These are phyloP conservation scores for Coniferiporia weirii DNA, from an alignment of 1,284 basidiomycete genomes.

Conservation along the genomic window DNA sequence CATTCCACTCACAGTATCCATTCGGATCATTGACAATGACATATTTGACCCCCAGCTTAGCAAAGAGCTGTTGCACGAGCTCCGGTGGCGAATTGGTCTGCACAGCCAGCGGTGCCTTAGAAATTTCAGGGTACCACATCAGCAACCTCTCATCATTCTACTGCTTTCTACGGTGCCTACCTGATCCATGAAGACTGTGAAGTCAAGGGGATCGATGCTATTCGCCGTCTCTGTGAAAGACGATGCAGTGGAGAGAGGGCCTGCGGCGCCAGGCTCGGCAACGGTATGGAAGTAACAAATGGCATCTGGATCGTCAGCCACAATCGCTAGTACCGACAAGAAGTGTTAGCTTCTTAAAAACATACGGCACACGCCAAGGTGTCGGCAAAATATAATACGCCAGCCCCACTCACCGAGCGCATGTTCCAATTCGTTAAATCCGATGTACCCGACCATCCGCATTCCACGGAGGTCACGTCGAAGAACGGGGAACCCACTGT, in stretches of 20 bases:
- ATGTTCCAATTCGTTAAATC: conserved; percentile 89
- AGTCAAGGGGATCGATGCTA: conserved; percentile 67
- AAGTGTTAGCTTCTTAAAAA: too few relatives aligned
- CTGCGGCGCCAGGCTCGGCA: conserved; percentile 35
- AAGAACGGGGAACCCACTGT: conserved; percentile 87
- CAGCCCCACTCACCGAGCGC: conserved; percentile 66
- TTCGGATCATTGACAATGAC: conserved; percentile 80
- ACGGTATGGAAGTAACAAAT: conserved; percentile 58
- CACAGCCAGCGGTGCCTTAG: conserved; percentile 77
- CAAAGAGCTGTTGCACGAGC: conserved; percentile 87
- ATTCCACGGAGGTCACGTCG: conserved; percentile 43
- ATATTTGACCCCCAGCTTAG: conserved; percentile 88
- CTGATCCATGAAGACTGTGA: conserved; percentile 88
- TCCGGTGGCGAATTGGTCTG: conserved; percentile 82
- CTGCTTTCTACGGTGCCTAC: conserved; percentile 35
- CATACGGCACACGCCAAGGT: too few relatives aligned
- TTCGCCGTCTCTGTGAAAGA: conserved; percentile 46
- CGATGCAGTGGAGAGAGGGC: conserved; percentile 50
- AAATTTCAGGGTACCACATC: conserved; percentile 2
- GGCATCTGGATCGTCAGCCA: conserved; percentile 69
- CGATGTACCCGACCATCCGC: conserved; percentile 89
- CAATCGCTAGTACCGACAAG: conserved; percentile 46
- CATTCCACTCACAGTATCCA: conserved; percentile 64
- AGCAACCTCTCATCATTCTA: neutral
- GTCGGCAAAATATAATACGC: conserved; percentile 9